Evolutionary conservation across 2,329 filamentous ascomycete genomes (phyloP).

Genomic region (Hymenoscyphus infarciens): DNA sequence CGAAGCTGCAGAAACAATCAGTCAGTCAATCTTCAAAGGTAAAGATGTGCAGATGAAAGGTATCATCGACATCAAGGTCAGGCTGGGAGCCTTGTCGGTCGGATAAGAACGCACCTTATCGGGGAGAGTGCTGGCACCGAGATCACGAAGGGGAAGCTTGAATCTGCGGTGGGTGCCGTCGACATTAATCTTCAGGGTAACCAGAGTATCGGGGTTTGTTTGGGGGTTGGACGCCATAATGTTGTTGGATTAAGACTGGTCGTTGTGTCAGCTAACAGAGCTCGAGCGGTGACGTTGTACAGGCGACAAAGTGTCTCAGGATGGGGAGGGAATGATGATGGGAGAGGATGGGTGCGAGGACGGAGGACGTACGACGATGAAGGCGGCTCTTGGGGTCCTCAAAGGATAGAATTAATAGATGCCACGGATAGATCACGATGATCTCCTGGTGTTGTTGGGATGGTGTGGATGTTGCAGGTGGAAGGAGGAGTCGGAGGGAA

Average conservation of each 20-base stretch:
- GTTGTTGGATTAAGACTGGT: slow-evolving; percentile 22
- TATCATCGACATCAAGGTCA: slow-evolving; percentile 6
- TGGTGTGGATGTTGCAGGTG: slow-evolving; percentile 21
- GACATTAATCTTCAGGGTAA: slow-evolving; percentile 82
- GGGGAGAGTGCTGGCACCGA: slow-evolving; percentile 70
- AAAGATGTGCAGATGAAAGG: slow-evolving; percentile 5
- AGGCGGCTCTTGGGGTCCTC: neutral
- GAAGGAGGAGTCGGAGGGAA: slow-evolving; percentile 17
- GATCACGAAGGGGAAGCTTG: slow-evolving; percentile 85
- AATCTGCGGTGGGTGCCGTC: slow-evolving; percentile 75
- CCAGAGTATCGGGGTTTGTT: slow-evolving; percentile 60
- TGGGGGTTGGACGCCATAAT: slow-evolving; percentile 34
- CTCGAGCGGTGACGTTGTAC: slow-evolving; percentile 29
- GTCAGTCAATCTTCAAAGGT: slow-evolving; percentile 25
- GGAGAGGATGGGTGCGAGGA: slow-evolving; percentile 16
- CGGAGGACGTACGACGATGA: slow-evolving; percentile 6
- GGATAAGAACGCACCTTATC: slow-evolving; percentile 64
- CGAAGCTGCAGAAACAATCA: slow-evolving; percentile 56
- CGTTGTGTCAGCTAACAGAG: slow-evolving; percentile 25
- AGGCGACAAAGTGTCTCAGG: slow-evolving; percentile 18
- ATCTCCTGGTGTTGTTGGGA: slow-evolving; percentile 8
- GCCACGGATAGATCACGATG: slow-evolving; percentile 5
- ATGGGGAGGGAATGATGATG: slow-evolving; percentile 16
- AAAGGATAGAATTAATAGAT: neutral
- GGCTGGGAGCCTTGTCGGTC: slow-evolving; percentile 21